Conservation (phyloP, 2,329 filamentous ascomycete genomes). For the Claviceps pazoutovae region DNA sequence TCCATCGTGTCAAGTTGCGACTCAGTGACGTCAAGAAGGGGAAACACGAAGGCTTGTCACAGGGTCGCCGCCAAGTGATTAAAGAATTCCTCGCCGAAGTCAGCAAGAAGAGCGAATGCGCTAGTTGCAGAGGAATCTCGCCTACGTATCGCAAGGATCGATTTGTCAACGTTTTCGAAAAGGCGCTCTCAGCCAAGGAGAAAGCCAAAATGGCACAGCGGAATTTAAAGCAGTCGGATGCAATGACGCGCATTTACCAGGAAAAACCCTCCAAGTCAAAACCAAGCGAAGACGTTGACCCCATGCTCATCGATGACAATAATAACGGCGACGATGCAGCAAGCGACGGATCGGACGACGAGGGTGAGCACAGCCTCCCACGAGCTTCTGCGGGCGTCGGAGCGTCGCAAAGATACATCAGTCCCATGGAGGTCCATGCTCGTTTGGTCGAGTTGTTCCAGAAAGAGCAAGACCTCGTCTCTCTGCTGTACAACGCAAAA, state of each 20-base stretch:
- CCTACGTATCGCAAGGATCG: conserved; percentile 79
- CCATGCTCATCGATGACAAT: conserved; percentile 28
- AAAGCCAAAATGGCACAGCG: conserved; percentile 61
- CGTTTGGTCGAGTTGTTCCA: conserved; percentile 69
- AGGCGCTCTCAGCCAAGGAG: conserved; percentile 59
- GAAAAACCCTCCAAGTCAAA: conserved; percentile 14
- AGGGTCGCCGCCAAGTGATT: conserved; percentile 61
- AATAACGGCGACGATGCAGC: conserved; percentile 38
- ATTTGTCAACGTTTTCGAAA: conserved; percentile 88
- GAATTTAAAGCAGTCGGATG: conserved; percentile 54
- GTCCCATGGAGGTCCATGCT: conserved; percentile 69
- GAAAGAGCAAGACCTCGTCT: conserved; percentile 71
- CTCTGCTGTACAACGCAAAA: conserved; percentile 72
- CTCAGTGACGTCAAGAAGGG: conserved; percentile 38
- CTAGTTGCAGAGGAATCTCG: conserved; percentile 52
- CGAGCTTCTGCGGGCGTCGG: background rate
- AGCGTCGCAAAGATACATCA: conserved; percentile 57
- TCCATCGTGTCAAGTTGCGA: conserved; percentile 44
- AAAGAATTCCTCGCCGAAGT: conserved; percentile 72
- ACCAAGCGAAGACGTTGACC: conserved; percentile 18
- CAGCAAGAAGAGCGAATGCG: conserved; percentile 55
- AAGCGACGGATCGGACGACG: conserved; percentile 22
- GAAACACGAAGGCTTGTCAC: conserved; percentile 74
- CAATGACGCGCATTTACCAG: conserved; percentile 36
- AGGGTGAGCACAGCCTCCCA: conserved; percentile 27